phyloP scores from a whole-genome alignment of 2,329 filamentous ascomycete species.

The Xylaria sp. region DNA sequence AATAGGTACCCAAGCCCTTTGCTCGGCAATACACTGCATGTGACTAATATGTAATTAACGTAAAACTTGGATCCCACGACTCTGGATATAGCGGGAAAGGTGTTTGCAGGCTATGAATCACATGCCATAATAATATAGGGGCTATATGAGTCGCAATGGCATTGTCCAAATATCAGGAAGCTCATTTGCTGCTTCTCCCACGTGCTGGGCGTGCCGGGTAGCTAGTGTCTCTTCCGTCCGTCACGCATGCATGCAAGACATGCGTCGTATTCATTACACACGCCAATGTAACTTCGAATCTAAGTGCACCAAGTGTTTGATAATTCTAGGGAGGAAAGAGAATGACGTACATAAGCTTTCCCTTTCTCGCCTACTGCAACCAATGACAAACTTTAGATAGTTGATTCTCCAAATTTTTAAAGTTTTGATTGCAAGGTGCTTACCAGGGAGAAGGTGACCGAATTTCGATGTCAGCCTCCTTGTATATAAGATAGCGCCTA shows the following conservation, averaged over 20 bases:
- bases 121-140: too few relatives aligned
- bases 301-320: not conserved
- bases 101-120: too few relatives aligned
- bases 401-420: not conserved
- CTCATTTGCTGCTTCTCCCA: conserved; percentile 16
- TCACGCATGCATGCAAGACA: conserved; percentile 33
- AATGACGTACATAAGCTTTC: conserved; percentile 1
- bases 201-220: conserved; percentile 17
- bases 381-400: not conserved
- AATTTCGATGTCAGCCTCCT: not conserved
- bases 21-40: too few relatives aligned
- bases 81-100: too few relatives aligned
- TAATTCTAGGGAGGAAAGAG: too few relatives aligned
- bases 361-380: not conserved
- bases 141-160: too few relatives aligned
- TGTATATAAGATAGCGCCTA: not conserved
- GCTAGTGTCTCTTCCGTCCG: conserved; percentile 10
- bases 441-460: not conserved
- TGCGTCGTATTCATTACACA: conserved; percentile 29
- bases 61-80: too few relatives aligned
- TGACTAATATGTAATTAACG: too few relatives aligned
- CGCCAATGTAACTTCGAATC: conserved; percentile 25
- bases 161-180: not conserved
- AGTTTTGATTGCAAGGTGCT: not conserved
- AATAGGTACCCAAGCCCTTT: too few relatives aligned